Evolutionary conservation across 2,329 filamentous ascomycete genomes (phyloP), one percentile per base, ranked within the genome.

Genomic region (Nigrospora sphaerica): DNA sequence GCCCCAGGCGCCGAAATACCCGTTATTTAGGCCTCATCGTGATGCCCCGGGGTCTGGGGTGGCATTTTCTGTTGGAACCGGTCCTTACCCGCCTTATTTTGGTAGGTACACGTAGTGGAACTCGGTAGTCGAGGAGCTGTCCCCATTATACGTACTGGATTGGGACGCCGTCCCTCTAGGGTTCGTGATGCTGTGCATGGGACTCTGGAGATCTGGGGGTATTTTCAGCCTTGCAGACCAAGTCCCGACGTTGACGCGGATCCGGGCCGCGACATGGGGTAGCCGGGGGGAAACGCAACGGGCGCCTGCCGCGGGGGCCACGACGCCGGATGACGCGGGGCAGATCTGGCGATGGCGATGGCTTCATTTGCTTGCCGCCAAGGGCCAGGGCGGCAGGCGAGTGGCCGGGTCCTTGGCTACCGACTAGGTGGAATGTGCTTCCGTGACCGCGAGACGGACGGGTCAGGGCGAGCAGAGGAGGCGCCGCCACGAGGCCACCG

Each of bases 301-400:
- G 33, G 32, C 35, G 11, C 33, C 12, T 31, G 43, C 23, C 35
- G 34, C 42, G 43, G 43, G 37, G 39, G 35, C 23, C 7, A 28
- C 23, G 23, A 28, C 7, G 23, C n/a, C 35, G 42, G 19, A 23
- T 39, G 36, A 31, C 35, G 43, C 23, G 37, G 43, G 37, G 35
- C n/a, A 39, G 36, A 45, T 39, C 35, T 39, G 23, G 37, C 31
- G 43, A 49, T 47, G 42, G 48, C 48, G 44, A 49, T 49, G 42
- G 48, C 48, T 47, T 49, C 48, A 45, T 42, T 28, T 48, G 44
- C 17, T 41, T 32, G 48, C n/a, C 48, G 17, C 37, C 44, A 43
- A 12, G 19, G 48, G 44, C 23, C 41, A 46, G 23, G 7, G 23
- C 23, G 23, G 23, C 23, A 28, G 6, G 23, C 23, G 23, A 9